These are phyloP conservation scores for Saccharomycopsis phalli DNA, from an alignment of 1,139 yeast species.

Conservation along the genomic window DNA sequence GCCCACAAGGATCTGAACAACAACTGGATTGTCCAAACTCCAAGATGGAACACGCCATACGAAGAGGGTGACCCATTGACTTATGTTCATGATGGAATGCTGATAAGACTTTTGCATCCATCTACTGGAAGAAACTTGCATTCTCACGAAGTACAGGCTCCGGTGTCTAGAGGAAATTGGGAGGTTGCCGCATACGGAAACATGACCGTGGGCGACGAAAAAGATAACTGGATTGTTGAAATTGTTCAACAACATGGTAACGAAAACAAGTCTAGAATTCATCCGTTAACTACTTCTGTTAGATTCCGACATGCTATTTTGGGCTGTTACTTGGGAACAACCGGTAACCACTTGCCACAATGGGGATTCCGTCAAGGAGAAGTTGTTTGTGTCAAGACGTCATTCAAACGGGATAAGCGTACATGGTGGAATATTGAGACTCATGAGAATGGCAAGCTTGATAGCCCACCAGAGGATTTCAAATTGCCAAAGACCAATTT, in stretches of 20 bases:
- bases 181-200: slow-evolving; percentile 97
- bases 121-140: slow-evolving; percentile 85
- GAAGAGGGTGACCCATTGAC: slow-evolving; percentile 43
- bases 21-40: slow-evolving; percentile 78
- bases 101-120: slow-evolving; percentile 70
- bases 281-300: slow-evolving; percentile 81
- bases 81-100: slow-evolving; percentile 62
- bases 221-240: slow-evolving; percentile 93
- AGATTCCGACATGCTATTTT: slow-evolving; percentile 60
- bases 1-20: slow-evolving; percentile 88
- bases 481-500: slow-evolving; percentile 76
- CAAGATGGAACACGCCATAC: slow-evolving; percentile 50
- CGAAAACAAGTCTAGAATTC: slow-evolving; percentile 60
- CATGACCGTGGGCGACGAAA: slow-evolving; percentile 72
- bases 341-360: slow-evolving; percentile 74
- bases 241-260: slow-evolving; percentile 66
- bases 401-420: slow-evolving; percentile 78
- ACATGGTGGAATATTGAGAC: slow-evolving; percentile 98
- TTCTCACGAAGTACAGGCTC: slow-evolving; percentile 77
- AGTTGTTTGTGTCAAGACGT: slow-evolving; percentile 72
- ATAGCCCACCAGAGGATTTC: slow-evolving; percentile 64
- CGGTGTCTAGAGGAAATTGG: slow-evolving; percentile 56
- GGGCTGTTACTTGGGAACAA: slow-evolving; percentile 80
- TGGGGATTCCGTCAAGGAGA: slow-evolving; percentile 99
- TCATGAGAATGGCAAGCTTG: slow-evolving; percentile 68